Conservation (phyloP, 73 alveolate species). For the Paramecium primaurelia region DNA sequence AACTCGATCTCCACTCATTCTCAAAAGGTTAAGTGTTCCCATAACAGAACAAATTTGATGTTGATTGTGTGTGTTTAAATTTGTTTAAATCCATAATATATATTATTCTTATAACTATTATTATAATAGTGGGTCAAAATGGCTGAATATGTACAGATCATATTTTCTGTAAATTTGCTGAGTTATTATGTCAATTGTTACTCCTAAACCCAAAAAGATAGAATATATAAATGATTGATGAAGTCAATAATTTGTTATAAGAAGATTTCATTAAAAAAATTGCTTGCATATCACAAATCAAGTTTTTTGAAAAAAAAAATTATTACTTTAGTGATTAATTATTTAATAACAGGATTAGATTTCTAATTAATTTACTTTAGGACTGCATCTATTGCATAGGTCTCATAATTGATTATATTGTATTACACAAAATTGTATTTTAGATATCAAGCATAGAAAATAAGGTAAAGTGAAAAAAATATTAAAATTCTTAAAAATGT, state of each 20-base stretch:
- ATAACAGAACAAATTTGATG: background rate
- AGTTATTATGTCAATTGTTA: background rate
- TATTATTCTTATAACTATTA: background rate
- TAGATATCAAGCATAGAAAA: too few relatives aligned
- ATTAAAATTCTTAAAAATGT: background rate
- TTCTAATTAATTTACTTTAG: background rate
- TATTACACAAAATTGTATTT: background rate
- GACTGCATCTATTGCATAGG: background rate
- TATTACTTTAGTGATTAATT: background rate
- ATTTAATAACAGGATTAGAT: background rate
- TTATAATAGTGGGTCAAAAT: background rate
- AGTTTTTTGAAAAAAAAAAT: background rate
- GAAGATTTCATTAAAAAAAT: background rate
- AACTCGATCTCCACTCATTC: background rate
- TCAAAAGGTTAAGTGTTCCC: conserved; percentile 21
- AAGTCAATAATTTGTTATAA: background rate
- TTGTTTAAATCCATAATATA: background rate
- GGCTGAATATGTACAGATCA: background rate
- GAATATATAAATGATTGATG: background rate
- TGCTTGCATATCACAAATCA: background rate
- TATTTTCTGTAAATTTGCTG: background rate
- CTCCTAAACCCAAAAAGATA: background rate
- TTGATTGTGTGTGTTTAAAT: background rate
- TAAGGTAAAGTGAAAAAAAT: background rate
- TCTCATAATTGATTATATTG: background rate